Percentiles rank a stretch among this genome's conserved stretches.
phyloP scores from a whole-genome alignment of 2,329 filamentous ascomycete genomes.

The Scedosporium apiospermum region DNA sequence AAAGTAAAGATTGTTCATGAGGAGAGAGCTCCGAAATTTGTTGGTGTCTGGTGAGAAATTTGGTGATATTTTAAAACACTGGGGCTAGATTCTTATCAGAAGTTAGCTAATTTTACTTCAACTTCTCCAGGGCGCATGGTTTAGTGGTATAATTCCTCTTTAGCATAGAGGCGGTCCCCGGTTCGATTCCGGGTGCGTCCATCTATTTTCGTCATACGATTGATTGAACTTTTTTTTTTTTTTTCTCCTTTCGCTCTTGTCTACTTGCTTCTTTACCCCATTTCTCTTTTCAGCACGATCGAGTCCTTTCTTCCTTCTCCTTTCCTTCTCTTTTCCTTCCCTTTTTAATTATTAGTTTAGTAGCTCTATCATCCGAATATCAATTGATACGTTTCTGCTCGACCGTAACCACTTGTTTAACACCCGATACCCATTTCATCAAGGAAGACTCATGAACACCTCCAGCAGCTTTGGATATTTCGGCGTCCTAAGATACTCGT shows the following conservation, averaged over 20 bases:
- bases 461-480: slow-evolving; percentile 3
- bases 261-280: too few relatives aligned
- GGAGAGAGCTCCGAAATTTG: too few relatives aligned
- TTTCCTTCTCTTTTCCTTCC: too few relatives aligned
- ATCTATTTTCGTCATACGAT: not conserved
- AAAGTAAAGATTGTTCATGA: too few relatives aligned
- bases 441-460: slow-evolving; percentile 5
- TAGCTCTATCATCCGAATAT: too few relatives aligned
- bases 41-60: too few relatives aligned
- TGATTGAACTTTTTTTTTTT: not conserved
- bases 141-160: slow-evolving; percentile 3
- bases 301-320: too few relatives aligned
- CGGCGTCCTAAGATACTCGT: not conserved
- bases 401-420: too few relatives aligned
- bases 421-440: not conserved
- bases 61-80: too few relatives aligned
- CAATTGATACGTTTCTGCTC: too few relatives aligned
- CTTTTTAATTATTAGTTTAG: too few relatives aligned
- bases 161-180: slow-evolving; percentile 1
- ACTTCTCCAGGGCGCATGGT: not conserved
- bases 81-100: not conserved
- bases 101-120: not conserved
- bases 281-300: too few relatives aligned
- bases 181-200: not conserved
- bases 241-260: not conserved